phyloP scores from a whole-genome alignment of 345 rosid species.

The Syzygium aromaticum region DNA sequence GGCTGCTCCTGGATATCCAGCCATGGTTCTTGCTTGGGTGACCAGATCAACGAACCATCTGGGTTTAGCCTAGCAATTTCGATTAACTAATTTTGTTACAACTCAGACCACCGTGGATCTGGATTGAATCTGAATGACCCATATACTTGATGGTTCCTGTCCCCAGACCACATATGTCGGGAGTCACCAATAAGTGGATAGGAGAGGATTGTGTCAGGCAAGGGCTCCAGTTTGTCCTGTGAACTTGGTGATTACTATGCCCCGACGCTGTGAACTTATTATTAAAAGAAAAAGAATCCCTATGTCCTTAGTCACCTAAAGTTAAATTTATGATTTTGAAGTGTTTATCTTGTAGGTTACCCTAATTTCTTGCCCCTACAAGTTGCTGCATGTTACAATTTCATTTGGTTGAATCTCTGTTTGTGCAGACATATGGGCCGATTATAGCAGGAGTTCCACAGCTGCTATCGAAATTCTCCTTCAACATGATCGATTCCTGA shows the following conservation, averaged over 20 bases:
- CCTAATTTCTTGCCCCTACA: background rate
- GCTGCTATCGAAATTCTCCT: conserved; percentile 66
- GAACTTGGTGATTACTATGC: background rate
- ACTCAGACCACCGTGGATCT: background rate
- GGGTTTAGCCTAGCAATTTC: background rate
- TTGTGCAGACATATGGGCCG: conserved; percentile 65
- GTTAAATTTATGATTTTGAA: background rate
- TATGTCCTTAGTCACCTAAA: background rate
- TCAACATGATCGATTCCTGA: conserved; percentile 48
- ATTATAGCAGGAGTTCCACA: conserved; percentile 69
- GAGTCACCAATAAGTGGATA: background rate
- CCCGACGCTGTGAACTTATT: background rate
- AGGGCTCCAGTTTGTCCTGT: background rate
- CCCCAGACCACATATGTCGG: fast-evolving
- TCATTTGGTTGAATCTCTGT: background rate
- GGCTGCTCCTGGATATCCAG: background rate
- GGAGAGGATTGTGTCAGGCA: background rate
- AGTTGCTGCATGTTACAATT: background rate
- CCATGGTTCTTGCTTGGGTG: background rate
- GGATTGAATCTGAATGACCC: background rate
- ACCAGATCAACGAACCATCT: background rate
- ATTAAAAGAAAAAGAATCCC: background rate
- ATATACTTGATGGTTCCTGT: background rate
- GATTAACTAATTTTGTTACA: background rate
- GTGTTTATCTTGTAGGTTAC: background rate